Evolutionary conservation across 2,329 filamentous ascomycete species (phyloP), one percentile per base, ranked within the genome.

Genomic region (Sporothrix brunneoviolacea): DNA sequence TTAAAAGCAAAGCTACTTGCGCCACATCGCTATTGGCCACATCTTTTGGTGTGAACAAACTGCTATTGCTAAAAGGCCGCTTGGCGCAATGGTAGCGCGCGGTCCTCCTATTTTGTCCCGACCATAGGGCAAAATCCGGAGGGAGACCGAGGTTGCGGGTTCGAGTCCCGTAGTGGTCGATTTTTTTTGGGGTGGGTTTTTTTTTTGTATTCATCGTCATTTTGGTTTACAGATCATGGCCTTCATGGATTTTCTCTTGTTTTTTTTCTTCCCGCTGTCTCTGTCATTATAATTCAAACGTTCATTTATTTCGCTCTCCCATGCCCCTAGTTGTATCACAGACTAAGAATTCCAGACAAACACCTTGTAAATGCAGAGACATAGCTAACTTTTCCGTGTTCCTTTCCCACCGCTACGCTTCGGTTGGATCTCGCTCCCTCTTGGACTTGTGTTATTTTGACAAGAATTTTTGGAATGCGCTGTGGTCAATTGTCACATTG

Each of bases 401-500:
- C 13, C 41, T 37, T 13, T 7, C 10, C n/a, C n/a, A n/a, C n/a
- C n/a, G n/a, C n/a, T n/a, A n/a, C n/a, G n/a, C n/a, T n/a, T n/a
- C n/a, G n/a, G n/a, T n/a, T n/a, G n/a, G n/a, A n/a, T 46, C 16
- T 19, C 4, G 16, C 9, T 24, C n/a, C 10, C 30, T 9, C 19
- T n/a, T n/a, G n/a, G n/a, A n/a, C n/a, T n/a, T n/a, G n/a, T n/a
- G n/a, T n/a, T 48, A 54, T 68, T 93, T 95, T 0, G 90, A 79
- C 65, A 98, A 68, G 65, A 98, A 98, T 58, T 83, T 88, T 68
- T 98, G 93, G 65, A 97, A 98, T 3, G 91, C 90, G 59, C 89
- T 86, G 61, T 96, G 90, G 55, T 97, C 91, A 65, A 98, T 97
- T n/a, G 90, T 79, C 1, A 98, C 91, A 63, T 95, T 95, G 0